phyloP scores from a whole-genome alignment of 2,329 filamentous ascomycete species.

The Chaetomium olivaceum region DNA sequence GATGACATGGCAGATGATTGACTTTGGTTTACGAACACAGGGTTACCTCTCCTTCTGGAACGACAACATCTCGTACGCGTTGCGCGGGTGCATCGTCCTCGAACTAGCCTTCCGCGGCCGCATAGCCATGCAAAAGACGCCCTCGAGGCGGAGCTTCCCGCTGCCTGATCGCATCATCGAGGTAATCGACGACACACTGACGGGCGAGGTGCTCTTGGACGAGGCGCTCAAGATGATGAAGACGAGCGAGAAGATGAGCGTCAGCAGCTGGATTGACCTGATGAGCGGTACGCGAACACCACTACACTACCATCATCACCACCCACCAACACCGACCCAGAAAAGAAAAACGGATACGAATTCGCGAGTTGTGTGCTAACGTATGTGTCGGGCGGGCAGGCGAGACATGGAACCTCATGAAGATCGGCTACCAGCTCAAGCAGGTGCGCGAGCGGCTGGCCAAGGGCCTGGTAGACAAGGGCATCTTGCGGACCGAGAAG shows the following conservation, averaged over 20 bases:
- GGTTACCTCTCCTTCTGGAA: constrained; percentile 99
- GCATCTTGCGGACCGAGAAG: constrained; percentile 97
- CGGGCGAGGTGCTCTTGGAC: constrained; percentile 93
- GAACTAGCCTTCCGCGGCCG: constrained; percentile 94
- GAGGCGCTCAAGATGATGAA: constrained; percentile 99
- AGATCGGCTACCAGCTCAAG: constrained; percentile 99
- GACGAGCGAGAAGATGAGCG: constrained; percentile 99
- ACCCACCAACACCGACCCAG: too few species aligned
- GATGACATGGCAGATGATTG: background rate
- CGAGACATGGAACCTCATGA: constrained; percentile 99
- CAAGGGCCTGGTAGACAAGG: constrained; percentile 97
- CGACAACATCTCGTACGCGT: constrained; percentile 98
- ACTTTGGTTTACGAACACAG: constrained; percentile 46
- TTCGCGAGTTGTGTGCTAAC: background rate
- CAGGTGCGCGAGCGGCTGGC: constrained; percentile 96
- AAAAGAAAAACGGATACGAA: background rate
- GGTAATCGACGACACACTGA: constrained; percentile 94
- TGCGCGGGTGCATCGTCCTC: constrained; percentile 96
- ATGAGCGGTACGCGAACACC: constrained; percentile 74
- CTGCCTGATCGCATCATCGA: constrained; percentile 92
- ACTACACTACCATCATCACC: background rate
- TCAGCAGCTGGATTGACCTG: constrained; percentile 97
- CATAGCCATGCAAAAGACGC: constrained; percentile 98
- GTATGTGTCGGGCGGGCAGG: constrained; percentile 53
- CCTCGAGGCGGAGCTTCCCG: constrained; percentile 85